Conservation (phyloP, 371 early-diverging fungal species). For the Chytridium lagenaria region DNA sequence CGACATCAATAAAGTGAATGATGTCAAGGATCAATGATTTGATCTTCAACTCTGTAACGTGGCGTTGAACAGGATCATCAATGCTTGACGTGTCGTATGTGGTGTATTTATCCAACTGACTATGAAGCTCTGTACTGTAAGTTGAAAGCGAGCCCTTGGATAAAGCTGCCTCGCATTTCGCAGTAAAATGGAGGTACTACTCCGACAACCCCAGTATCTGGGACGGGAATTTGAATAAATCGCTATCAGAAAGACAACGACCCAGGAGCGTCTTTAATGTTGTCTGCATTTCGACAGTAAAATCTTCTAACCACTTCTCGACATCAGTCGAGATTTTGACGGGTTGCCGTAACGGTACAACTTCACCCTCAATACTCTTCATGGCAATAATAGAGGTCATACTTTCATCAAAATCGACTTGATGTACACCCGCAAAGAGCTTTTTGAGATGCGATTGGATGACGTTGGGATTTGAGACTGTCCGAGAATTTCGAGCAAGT, state of each 20-base stretch:
- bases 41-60: slow-evolving; percentile 50
- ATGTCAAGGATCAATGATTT: slow-evolving; percentile 57
- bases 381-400: slow-evolving; percentile 49
- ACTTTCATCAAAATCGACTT: slow-evolving; percentile 51
- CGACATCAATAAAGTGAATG: slow-evolving; percentile 60
- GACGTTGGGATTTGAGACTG: slow-evolving; percentile 56
- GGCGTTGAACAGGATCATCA: slow-evolving; percentile 43
- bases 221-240: slow-evolving; percentile 54
- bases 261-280: slow-evolving; percentile 44
- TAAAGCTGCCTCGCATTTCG: slow-evolving; percentile 49
- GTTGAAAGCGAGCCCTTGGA: slow-evolving; percentile 26
- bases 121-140: slow-evolving; percentile 36
- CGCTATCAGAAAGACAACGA: slow-evolving; percentile 43
- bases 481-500: slow-evolving; percentile 62
- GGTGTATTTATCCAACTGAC: slow-evolving; percentile 56
- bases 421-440: slow-evolving; percentile 60
- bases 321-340: slow-evolving; percentile 55
- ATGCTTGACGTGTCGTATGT: slow-evolving; percentile 46
- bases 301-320: slow-evolving; percentile 57
- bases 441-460: slow-evolving; percentile 62
- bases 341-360: slow-evolving; percentile 45
- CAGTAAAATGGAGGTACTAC: slow-evolving; percentile 56
- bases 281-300: slow-evolving; percentile 53
- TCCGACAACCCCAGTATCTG: slow-evolving; percentile 55
- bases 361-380: slow-evolving; percentile 58